Base-by-base conservation (phyloP, 2,329 filamentous ascomycete species). In the Pseudohalonectria lignicola region DNA sequence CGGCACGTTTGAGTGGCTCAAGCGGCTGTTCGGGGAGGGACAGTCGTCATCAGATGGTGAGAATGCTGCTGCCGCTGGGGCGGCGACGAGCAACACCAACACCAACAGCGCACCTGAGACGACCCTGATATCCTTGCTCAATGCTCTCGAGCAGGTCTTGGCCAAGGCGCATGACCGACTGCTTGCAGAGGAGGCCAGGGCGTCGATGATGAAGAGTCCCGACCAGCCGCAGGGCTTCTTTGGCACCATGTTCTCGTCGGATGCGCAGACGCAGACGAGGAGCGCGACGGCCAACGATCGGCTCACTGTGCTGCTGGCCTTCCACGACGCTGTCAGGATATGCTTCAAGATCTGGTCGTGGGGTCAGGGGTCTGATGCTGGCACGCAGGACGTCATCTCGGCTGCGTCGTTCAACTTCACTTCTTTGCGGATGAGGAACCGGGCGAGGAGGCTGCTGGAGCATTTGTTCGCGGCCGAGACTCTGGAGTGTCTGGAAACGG, bases 281-380 rank as follows among this genome's bases (percentile, higher is more conserved):
- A 86, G 80, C 42, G 77, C 81, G 7, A 87, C 85, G n/a, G 87
- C 88, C 8, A 98, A 96, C 52, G 90, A 92, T 49, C 77, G 90
- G 33, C 69, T 98, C 17, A 96, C 92, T 0, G 90, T 98, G 16
- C 70, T 95, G 31, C 69, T 98, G n/a, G 93, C 88, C 10, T 94
- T 98, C 54, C 90, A 96, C 57, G 93, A 98, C 55, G 86, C 88
- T 1, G 86, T 96, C 41, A 78, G 86, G 18, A 84, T 94, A 36
- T 94, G 88, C 57, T 93, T 94, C 54, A 77, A 71, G 11, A 94
- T 98, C 37, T 98, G 93, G 92, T 84, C 85, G 1, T 98, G 92
- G 90, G 86, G 83, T 5, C 76, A 81, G 52, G 72, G 72, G 19
- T 19, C 18, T 15, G 78, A 81, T 49, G 62, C 69, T 15, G 58